Base-by-base conservation (phyloP, 108 stramenopile species). In the Hondaea fermentalgiana region DNA sequence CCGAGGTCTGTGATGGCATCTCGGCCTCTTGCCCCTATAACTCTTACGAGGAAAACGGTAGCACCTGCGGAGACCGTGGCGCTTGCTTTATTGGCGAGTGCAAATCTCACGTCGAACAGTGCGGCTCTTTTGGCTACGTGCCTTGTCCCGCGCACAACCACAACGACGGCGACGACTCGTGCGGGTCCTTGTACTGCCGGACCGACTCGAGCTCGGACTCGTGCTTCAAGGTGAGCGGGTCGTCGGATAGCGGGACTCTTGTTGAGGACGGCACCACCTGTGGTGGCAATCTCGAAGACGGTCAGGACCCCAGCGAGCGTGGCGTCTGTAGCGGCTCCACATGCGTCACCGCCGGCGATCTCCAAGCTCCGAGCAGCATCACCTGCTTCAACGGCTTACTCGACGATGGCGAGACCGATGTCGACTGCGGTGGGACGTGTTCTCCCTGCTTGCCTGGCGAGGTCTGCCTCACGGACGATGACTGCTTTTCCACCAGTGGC, bases 391-490 rank as follows among this genome's bases (percentile, higher is more conserved):
- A 89, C 72, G 88, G 88, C 28, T 28, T 72, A 28, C 72, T 71
- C 29, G 88, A 89, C 1, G 88, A 57, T 17, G 25, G 29, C 42
- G 88, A 89, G 72, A 89, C 88, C 55, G 88, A 89, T 72, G 45
- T 60, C 45, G 71, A 89, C 72, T 89, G 88, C 72, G 88, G 88
- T 0, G 88, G 88, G 12, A 42, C 71, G 23, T 89, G 88, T 35
- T 21, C 35, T 28, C 19, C 25, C n/a, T 89, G 88, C 51, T 21
- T 51, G 14, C 71, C 72, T 10, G 43, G 43, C 0, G 72, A 89
- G 6, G 35, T 57, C 42, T 89, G 88, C 88, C 55, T 72, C 71
- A 5, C 17, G 5, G 44, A 60, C 72, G 49, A 49, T 44, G 88
- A 89, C 57, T 89, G 88, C 53, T 83, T 53, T 45, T 21, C n/a